Evolutionary conservation across 164 flowering plant genomes (phyloP), one percentile per base, ranked within the genome.

Genomic region (Aristolochia fimbriata): DNA sequence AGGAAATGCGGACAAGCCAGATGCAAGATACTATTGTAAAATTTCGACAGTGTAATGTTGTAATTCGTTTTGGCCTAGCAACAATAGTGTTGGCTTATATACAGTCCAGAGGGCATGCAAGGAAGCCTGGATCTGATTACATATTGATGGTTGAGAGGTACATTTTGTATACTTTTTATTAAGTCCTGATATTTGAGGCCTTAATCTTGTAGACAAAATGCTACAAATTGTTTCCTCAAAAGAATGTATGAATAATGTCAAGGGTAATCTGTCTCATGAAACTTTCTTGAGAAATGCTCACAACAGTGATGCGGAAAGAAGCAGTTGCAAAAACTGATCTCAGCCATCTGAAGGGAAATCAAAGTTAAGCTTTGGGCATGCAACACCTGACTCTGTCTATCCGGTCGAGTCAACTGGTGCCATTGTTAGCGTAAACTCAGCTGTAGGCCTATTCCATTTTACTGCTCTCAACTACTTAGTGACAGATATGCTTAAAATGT

Each of bases 81-180:
- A 94, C 91, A 76, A 94, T 97, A 63, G 97, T 94, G 60, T 71
- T 94, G 75, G 99, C 99, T 56, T 94, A 94, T 70, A 91, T 94
- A 72, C 99, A 94, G 71, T 94, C 99, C 11, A 76, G 99, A 65
- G 97, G 99, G 19, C 95, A 97, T 73, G 99, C 99, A 56, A 85
- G 99, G 71, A 91, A 91, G 72, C 99, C 99, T 64, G 99, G 99
- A 21, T 94, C 99, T 64, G 97, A 90, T 79, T 94, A 94, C 66
- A 86, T 94, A 51, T 77, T 94, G 76, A 94, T 94, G 99, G 82
- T 85, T 68, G 99, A 94, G 86, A 94, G 99, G 99, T 94, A 81
- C 33, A 54, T 53, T 1, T 56, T 19, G 37, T 52, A 54, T 46
- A 19, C 14, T n/a, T 48, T 47, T 47, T 55, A 31, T 30, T 30